Evolutionary conservation across 306 rosid genomes (phyloP).

Genomic region (Astragalus membranaceus): DNA sequence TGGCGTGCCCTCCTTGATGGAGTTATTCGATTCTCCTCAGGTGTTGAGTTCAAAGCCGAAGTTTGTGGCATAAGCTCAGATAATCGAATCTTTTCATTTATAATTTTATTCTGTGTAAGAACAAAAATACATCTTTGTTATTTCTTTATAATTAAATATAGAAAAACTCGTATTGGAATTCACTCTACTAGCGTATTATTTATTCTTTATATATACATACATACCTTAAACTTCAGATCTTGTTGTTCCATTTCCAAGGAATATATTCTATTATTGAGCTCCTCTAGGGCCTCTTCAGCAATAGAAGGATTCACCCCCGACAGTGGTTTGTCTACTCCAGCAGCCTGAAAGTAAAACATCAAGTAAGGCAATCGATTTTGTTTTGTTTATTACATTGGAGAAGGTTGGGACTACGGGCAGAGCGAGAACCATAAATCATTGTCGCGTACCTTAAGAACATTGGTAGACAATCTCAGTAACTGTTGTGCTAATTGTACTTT

Average conservation of each 20-base stretch:
- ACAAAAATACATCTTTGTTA: neutral
- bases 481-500: conserved; percentile 71
- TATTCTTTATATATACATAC: conserved; percentile 17
- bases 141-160: neutral
- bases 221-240: conserved; percentile 75
- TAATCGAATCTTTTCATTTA: conserved; percentile 53
- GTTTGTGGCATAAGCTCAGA: conserved; percentile 62
- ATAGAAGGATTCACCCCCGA: conserved; percentile 46
- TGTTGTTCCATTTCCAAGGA: conserved; percentile 63
- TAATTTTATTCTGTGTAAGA: conserved; percentile 50
- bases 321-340: conserved; percentile 63
- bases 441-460: conserved; percentile 56
- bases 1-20: conserved; percentile 43
- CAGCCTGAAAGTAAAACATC: conserved; percentile 44
- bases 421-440: neutral
- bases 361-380: neutral
- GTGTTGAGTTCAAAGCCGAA: conserved; percentile 50
- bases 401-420: neutral
- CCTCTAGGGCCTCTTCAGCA: conserved; percentile 74
- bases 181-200: neutral
- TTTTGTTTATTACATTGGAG: neutral
- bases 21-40: conserved; percentile 46
- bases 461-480: conserved; percentile 57
- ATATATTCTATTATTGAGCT: conserved; percentile 43
- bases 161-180: neutral